These are phyloP conservation scores for Bipolaris zeicola DNA, from an alignment of 2,329 filamentous ascomycete species.

Conservation along the genomic window DNA sequence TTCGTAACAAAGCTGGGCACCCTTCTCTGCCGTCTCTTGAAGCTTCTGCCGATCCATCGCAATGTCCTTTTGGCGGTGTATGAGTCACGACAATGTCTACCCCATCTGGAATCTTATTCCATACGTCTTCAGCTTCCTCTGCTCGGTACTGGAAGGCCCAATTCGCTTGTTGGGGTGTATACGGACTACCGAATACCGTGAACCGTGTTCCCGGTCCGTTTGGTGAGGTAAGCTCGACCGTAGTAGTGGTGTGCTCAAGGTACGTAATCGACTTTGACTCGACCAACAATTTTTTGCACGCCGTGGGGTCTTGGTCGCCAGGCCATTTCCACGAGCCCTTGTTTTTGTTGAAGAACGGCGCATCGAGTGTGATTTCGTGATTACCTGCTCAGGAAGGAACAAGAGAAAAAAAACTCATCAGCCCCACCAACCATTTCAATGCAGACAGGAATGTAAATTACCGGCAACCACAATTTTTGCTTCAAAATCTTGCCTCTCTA, in stretches of 20 bases:
- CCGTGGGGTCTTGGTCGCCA: constrained; percentile 57
- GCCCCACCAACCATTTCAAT: not conserved
- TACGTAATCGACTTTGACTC: constrained; percentile 64
- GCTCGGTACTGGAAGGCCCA: constrained; percentile 72
- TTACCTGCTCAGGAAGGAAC: constrained; percentile 64
- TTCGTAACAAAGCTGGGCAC: constrained; percentile 64
- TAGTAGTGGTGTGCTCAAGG: constrained; percentile 62
- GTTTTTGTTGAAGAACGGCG: constrained; percentile 63
- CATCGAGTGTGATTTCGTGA: constrained; percentile 74
- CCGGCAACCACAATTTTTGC: constrained; percentile 73
- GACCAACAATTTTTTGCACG: constrained; percentile 61
- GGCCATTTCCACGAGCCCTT: constrained; percentile 63
- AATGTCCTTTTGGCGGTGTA: constrained; percentile 66
- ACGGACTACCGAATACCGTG: constrained; percentile 73
- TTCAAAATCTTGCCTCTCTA: constrained; percentile 70
- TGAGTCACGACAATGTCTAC: constrained; percentile 73
- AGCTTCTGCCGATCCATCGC: constrained; percentile 52
- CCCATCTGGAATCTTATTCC: constrained; percentile 65
- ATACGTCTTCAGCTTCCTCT: constrained; percentile 55
- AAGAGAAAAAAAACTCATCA: not conserved
- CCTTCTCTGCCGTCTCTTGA: constrained; percentile 52
- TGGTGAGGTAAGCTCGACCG: constrained; percentile 56
- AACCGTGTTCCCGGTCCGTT: constrained; percentile 65
- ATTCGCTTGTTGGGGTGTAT: constrained; percentile 59
- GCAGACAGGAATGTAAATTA: constrained; percentile 40